Percentiles rank a stretch among this genome's conserved stretches.
These are phyloP conservation scores for Stylosanthes scabra DNA, from an alignment of 331 rosid genomes.

Conservation along the genomic window DNA sequence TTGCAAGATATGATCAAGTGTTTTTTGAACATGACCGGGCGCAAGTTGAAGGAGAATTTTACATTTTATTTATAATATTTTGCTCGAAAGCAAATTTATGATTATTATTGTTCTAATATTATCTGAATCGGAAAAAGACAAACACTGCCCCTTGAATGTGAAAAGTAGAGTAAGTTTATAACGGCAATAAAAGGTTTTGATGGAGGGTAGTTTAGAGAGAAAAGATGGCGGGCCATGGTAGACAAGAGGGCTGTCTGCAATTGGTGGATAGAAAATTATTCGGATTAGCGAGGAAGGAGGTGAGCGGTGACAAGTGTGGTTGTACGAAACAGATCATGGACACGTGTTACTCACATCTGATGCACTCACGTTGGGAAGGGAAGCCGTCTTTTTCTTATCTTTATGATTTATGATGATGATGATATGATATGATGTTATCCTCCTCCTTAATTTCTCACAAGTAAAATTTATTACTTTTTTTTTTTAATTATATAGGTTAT, in stretches of 20 bases:
- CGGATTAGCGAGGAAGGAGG: constrained; percentile 29
- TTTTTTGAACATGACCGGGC: background rate
- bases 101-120: background rate
- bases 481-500: too few species aligned
- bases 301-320: constrained; percentile 40
- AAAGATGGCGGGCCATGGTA: background rate
- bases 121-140: background rate
- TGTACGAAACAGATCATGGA: background rate
- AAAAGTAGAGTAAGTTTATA: background rate
- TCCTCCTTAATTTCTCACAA: background rate
- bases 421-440: constrained; percentile 29
- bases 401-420: too few species aligned
- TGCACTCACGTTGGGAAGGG: background rate
- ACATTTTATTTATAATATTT: background rate
- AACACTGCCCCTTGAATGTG: background rate
- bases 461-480: too few species aligned
- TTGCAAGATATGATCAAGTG: background rate
- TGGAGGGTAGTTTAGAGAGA: background rate
- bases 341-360: constrained; percentile 43
- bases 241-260: constrained; percentile 3
- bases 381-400: constrained; percentile 17
- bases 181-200: background rate
- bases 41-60: background rate
- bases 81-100: background rate
- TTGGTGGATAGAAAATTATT: constrained; percentile 39